Evolutionary conservation across 768 basidiomycete genomes (phyloP), one percentile per base, ranked within the genome.

Genomic region (Gloeophyllum trabeum): DNA sequence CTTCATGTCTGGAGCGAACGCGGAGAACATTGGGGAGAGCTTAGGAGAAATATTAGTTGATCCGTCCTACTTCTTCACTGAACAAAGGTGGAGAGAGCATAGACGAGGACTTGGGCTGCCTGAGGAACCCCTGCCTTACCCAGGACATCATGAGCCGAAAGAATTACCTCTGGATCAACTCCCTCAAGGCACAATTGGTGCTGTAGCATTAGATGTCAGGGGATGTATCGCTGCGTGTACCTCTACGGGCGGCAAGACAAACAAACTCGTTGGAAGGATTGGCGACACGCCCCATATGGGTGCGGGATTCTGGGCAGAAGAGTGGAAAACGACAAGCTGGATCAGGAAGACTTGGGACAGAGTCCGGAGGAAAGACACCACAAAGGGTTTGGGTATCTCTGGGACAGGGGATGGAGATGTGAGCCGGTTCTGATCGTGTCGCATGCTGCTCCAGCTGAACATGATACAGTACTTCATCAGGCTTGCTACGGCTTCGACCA

Each of bases 351-450:
- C 59, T n/a, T 76, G 66, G 70, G 59, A 61, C 28, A 63, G 60
- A 18, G 34, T 71, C 18, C 55, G 46, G 28, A 21, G 10, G 7
- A 10, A 21, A 7, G 20, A 37, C 10, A 37, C 7, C 7, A 21
- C 20, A 6, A 55, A 52, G 20, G 82, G 76, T 5, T 62, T 90
- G 19, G 85, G 86, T 3, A 62, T 90, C n/a, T 85, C 82, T 23
- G 84, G 87, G 0, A 90, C 88, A 10, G 88, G 88, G 5, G 79
- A 89, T 49, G 87, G 87, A 47, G 87, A 90, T 59, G 84, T 87
- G 54, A 45, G 76, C 10, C 61, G 26, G 36, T 26, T 36, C 32
- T 23, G 35, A 13, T 23, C 16, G 28, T 35, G 6, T 39, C 26
- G 41, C 35, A 21, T 34, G 42, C 28, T 34, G 14, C n/a, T 37